A percentile compares a stretch with the other conserved stretches of the same genome.
phyloP scores from a whole-genome alignment of 2,329 filamentous ascomycete genomes.

The Colletotrichum sp. region DNA sequence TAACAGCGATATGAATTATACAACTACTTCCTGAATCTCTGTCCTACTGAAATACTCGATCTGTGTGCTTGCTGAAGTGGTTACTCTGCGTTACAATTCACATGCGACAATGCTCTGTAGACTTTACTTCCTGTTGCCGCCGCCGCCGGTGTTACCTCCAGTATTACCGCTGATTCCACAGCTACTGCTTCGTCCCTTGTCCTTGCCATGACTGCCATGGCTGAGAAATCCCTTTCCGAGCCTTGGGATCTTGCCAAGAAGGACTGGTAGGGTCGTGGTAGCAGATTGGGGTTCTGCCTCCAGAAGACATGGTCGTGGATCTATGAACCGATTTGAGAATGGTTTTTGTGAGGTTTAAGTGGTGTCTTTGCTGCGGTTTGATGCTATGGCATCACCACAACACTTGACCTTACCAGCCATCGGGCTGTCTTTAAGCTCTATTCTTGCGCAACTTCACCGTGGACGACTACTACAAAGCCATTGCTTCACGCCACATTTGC shows the following conservation, averaged over 20 bases:
- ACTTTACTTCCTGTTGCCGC: not conserved
- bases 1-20: not conserved
- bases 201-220: not conserved
- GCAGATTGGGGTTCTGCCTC: not conserved
- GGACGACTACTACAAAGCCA: no score
- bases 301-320: not conserved
- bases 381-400: not conserved
- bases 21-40: not conserved
- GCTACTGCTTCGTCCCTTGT: not conserved
- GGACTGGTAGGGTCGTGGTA: not conserved
- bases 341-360: not conserved
- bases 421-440: no score
- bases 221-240: not conserved
- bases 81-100: fast-evolving
- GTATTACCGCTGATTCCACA: not conserved
- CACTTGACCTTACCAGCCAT: no score
- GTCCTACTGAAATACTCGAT: no score
- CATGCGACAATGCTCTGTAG: fast-evolving
- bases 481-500: no score
- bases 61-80: not conserved
- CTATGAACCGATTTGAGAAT: not conserved
- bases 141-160: not conserved
- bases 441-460: no score
- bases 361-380: not conserved
- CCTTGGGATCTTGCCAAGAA: not conserved